These are phyloP conservation scores for Beauveria asiatica DNA, from an alignment of 2,329 filamentous ascomycete genomes.

Conservation along the genomic window DNA sequence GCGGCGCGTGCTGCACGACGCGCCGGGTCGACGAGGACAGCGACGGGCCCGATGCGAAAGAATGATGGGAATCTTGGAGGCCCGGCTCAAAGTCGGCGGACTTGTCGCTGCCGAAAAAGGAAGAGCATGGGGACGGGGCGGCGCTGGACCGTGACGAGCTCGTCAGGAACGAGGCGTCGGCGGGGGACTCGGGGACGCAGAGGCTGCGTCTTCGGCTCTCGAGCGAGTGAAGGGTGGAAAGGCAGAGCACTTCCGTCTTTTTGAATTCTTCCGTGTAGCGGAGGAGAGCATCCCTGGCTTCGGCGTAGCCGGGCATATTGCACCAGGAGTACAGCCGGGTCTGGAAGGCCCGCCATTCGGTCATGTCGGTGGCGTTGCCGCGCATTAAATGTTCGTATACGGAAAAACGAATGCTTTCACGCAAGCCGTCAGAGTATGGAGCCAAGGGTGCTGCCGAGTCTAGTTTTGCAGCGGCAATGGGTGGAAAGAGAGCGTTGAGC, in stretches of 20 bases:
- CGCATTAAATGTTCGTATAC: slow-evolving; percentile 27
- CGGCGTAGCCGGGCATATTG: slow-evolving; percentile 22
- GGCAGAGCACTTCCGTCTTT: slow-evolving; percentile 23
- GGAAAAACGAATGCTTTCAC: slow-evolving; percentile 27
- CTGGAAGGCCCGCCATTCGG: slow-evolving; percentile 18
- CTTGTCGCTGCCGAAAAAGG: background rate
- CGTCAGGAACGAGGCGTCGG: background rate
- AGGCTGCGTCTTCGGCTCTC: background rate
- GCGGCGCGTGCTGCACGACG: slow-evolving; percentile 28
- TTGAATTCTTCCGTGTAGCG: slow-evolving; percentile 26
- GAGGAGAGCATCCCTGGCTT: slow-evolving; percentile 21
- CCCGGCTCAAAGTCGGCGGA: background rate
- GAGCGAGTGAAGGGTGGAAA: background rate
- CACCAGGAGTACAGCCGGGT: slow-evolving; percentile 27
- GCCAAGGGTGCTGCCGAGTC: slow-evolving; percentile 19
- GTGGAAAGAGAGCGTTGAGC: slow-evolving; percentile 28
- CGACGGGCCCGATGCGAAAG: background rate
- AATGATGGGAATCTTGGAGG: background rate
- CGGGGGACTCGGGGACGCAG: background rate
- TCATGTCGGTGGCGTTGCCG: slow-evolving; percentile 14
- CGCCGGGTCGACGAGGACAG: slow-evolving; percentile 2
- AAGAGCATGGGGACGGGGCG: background rate
- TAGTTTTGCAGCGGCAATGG: slow-evolving; percentile 16
- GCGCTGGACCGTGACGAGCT: background rate
- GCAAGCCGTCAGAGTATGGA: slow-evolving; percentile 23